Conservation (phyloP, 176 grass and related monocot genomes). For the Oryza longistaminata region DNA sequence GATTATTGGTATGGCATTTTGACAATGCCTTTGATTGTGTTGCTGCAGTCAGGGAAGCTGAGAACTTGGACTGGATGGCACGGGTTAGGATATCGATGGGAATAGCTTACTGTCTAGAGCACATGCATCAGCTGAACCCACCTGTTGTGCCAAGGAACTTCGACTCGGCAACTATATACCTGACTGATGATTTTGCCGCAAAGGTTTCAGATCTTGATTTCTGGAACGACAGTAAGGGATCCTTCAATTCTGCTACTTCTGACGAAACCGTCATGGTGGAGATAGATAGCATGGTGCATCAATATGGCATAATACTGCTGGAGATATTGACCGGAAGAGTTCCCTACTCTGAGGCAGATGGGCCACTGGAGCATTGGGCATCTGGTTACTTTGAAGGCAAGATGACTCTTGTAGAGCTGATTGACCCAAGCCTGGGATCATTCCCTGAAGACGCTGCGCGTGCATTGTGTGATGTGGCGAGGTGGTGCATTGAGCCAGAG, state of each 20-base stretch:
- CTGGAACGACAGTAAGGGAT: conserved; percentile 40
- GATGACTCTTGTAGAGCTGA: conserved; percentile 50
- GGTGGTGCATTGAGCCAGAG: conserved; percentile 54
- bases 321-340: conserved; percentile 67
- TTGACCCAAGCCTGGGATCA: conserved; percentile 46
- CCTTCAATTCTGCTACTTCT: neutral
- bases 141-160: conserved; percentile 45
- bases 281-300: conserved; percentile 41
- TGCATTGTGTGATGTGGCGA: conserved; percentile 57
- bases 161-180: conserved; percentile 53
- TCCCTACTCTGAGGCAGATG: conserved; percentile 41
- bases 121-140: conserved; percentile 74
- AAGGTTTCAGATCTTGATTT: conserved; percentile 68
- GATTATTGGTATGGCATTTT: neutral
- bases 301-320: conserved; percentile 64
- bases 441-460: conserved; percentile 33
- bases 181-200: conserved; percentile 76
- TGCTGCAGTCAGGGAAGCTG: conserved; percentile 71
- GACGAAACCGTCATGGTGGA: neutral
- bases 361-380: conserved; percentile 32
- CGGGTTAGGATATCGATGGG: conserved; percentile 85
- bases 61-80: conserved; percentile 59
- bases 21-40: conserved; percentile 3
- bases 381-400: conserved; percentile 34
- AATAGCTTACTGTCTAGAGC: conserved; percentile 78